Evolutionary conservation across 2,329 filamentous ascomycete species (phyloP).

Genomic region (Aspergillus spinulosporus): DNA sequence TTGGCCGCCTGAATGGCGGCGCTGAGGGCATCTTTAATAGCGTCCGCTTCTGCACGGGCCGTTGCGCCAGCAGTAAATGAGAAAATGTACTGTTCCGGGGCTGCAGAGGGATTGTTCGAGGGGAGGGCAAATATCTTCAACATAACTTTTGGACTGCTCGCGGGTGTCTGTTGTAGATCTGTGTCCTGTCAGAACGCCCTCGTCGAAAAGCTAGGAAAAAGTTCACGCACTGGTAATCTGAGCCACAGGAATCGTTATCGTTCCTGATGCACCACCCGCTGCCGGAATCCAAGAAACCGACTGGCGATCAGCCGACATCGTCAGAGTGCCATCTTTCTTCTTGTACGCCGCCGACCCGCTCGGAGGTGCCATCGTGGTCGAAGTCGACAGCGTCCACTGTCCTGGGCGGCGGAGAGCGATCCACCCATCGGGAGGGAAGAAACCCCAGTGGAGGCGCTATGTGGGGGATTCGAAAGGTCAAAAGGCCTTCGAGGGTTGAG

Average conservation of each 20-base stretch:
- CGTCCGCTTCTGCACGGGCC: conserved; percentile 79
- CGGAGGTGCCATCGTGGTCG: conserved; percentile 48
- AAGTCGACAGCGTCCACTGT: conserved; percentile 42
- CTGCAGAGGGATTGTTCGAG: conserved; percentile 37
- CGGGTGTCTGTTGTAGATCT: conserved; percentile 95
- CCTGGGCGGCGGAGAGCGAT: conserved; percentile 33
- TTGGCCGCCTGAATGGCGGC: conserved; percentile 72
- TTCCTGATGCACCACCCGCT: conserved; percentile 60
- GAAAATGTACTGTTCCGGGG: conserved; percentile 73
- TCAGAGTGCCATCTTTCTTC: conserved; percentile 88
- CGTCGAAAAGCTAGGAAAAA: neutral
- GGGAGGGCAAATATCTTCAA: conserved; percentile 83
- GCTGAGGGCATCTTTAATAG: conserved; percentile 78
- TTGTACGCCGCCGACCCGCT: conserved; percentile 78
- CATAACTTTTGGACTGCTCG: conserved; percentile 84
- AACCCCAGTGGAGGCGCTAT: conserved; percentile 23
- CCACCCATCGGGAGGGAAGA: conserved; percentile 37
- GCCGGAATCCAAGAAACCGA: conserved; percentile 79
- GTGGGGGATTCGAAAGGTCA: conserved; percentile 21
- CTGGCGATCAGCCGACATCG: conserved; percentile 70
- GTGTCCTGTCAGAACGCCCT: conserved; percentile 7
- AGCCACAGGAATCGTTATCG: conserved; percentile 68
- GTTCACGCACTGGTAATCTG: conserved; percentile 74
- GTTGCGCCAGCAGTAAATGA: conserved; percentile 77
- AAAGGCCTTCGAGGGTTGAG: conserved; percentile 18